Base-by-base conservation (phyloP, 805 yeast species). In the Teunomyces aglyptinius region DNA sequence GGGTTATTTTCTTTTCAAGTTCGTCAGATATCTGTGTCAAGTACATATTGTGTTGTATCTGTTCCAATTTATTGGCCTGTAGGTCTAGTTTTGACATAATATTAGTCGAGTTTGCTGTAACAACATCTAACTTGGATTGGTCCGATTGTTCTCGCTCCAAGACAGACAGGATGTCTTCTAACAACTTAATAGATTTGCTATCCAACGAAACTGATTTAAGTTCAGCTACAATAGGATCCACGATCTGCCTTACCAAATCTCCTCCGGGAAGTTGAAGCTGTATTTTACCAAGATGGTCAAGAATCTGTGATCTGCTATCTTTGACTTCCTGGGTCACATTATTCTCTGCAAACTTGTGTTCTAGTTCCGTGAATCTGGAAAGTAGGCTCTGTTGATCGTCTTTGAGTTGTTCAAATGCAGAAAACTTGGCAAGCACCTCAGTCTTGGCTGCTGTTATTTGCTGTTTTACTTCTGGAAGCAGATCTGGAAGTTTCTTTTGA, bases 171-270 rank as follows among this genome's bases (percentile, higher is more conserved):
- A 58, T 52, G 15, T 44, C 48, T 40, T 57, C 56, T n/a, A 58
- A 43, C 19, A 54, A 46, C 12, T 18, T 29, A 5, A 38, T 49
- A 1, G 59, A 57, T 35, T 54, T 56, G 3, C 42, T 16, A 45
- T 63, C 64, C 18, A 62, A 49, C 19, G 60, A 54, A 2, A 59
- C 63, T 2, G 60, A 54, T 42, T 56, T 59, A 13, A 62, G 50
- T 39, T 63, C 68, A 2, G 55, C 54, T 8, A 62, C 49, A 38
- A 63, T 59, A 1, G 68, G 68, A 42, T 60, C 63, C 4, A 61
- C 45, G 3, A 63, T 58, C 44, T 56, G 58, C 24, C 46, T 22
- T 5, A 43, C 47, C 10, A 48, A 13, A 27, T 56, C 56, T 15
- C 53, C 26, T 24, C 47, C 49, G 22, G 56, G 55, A 27, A 36